Evolutionary conservation across 306 rosid genomes (phyloP).

Genomic region (Begonia fuchsioides): DNA sequence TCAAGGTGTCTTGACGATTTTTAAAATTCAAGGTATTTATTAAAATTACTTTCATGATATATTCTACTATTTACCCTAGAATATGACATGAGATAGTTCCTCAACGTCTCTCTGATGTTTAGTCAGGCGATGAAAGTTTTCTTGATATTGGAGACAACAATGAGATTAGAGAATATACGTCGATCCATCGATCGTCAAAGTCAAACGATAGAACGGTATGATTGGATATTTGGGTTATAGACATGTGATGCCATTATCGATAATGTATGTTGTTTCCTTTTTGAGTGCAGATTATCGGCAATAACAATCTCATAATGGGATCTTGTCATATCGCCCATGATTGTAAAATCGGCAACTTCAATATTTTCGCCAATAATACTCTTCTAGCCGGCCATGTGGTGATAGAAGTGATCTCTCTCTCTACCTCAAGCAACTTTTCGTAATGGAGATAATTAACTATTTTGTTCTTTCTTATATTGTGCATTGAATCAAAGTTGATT

Average conservation of each 20-base stretch:
- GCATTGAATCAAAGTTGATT: constrained; percentile 12
- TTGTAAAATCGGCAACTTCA: constrained; percentile 67
- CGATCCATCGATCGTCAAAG: constrained; percentile 83
- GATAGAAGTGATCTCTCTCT: constrained; percentile 51
- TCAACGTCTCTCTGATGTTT: constrained; percentile 11
- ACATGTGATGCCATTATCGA: background rate
- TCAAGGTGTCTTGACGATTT: no score
- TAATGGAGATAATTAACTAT: background rate
- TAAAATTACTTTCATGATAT: no score
- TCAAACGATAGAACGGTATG: constrained; percentile 69
- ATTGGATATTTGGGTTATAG: background rate
- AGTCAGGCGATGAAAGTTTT: constrained; percentile 76
- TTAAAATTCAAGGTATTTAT: no score
- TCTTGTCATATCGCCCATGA: constrained; percentile 95
- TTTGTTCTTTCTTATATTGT: constrained; percentile 2
- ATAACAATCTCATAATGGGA: constrained; percentile 88
- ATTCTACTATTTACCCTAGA: no score
- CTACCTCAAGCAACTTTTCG: background rate
- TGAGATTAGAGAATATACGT: constrained; percentile 66
- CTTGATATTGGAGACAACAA: constrained; percentile 80
- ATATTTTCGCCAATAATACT: constrained; percentile 78
- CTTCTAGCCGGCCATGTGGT: constrained; percentile 85
- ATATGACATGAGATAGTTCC: no score
- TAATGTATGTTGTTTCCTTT: background rate
- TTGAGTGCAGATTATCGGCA: constrained; percentile 55